Evolutionary conservation across 257 asterid species (phyloP).

Genomic region (Buddleja alternifolia): DNA sequence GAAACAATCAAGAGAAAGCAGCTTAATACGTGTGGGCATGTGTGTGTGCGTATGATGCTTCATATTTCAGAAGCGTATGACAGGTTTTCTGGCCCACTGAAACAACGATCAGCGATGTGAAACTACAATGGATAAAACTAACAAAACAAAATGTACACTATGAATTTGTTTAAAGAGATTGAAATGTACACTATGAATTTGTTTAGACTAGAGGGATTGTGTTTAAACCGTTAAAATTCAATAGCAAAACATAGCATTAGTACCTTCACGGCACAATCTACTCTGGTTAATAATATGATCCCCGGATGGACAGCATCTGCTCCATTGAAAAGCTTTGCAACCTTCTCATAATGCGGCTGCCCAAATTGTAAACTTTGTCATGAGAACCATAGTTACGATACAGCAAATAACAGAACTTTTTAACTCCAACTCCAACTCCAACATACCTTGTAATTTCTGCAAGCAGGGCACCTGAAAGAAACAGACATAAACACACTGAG

Average conservation of each 20-base stretch:
- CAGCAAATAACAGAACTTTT: not conserved
- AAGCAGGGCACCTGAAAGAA: conserved; percentile 94
- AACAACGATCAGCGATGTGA: not conserved
- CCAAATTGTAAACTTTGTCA: conserved; percentile 23
- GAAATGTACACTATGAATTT: no score
- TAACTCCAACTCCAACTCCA: no score
- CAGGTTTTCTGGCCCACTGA: not conserved
- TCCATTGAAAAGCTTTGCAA: conserved; percentile 91
- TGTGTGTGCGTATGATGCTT: not conserved
- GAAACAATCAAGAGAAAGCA: conserved; percentile 46
- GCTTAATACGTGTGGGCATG: no score
- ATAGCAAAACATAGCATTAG: conserved; percentile 33
- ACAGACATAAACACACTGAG: conserved; percentile 28
- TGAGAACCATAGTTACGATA: conserved; percentile 31
- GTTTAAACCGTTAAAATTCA: no score
- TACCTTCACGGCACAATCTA: conserved; percentile 93
- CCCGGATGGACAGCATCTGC: conserved; percentile 91
- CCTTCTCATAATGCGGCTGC: conserved; percentile 96
- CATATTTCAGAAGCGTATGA: not conserved
- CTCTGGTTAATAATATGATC: conserved; percentile 78
- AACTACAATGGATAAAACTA: not conserved
- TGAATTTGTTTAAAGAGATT: no score
- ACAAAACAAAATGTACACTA: not conserved
- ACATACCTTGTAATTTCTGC: conserved; percentile 92
- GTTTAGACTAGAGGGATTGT: no score